phyloP scores from a whole-genome alignment of 2,329 filamentous ascomycete genomes.

The Canariomyces notabilis region DNA sequence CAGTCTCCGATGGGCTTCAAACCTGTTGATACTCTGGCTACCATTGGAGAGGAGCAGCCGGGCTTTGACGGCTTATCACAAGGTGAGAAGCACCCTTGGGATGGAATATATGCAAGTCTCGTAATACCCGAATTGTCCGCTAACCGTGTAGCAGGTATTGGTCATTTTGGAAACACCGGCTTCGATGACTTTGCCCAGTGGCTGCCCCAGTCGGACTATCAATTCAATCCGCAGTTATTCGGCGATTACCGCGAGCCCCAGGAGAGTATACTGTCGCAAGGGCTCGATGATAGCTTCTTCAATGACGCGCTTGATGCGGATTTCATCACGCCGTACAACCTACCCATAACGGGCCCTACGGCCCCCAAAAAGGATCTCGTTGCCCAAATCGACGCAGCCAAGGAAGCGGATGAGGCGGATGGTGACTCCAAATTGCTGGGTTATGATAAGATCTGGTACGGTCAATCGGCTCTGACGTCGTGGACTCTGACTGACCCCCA shows the following conservation, averaged over 20 bases:
- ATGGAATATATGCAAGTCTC: background rate
- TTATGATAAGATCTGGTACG: constrained; percentile 92
- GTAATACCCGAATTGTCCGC: background rate
- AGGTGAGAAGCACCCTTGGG: constrained; percentile 17
- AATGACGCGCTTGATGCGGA: constrained; percentile 78
- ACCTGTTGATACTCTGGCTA: constrained; percentile 56
- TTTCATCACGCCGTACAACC: constrained; percentile 76
- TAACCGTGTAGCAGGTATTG: constrained; percentile 28
- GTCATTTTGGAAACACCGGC: constrained; percentile 40
- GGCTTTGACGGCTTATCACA: constrained; percentile 46
- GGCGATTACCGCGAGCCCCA: constrained; percentile 89
- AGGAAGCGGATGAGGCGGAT: constrained; percentile 63
- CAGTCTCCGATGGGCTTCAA: constrained; percentile 66
- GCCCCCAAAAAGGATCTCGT: constrained; percentile 65
- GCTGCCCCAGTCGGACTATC: constrained; percentile 75
- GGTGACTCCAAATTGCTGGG: constrained; percentile 61
- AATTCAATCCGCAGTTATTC: constrained; percentile 89
- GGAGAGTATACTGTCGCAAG: constrained; percentile 66
- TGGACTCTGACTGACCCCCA: constrained; percentile 36
- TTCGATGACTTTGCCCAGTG: constrained; percentile 59
- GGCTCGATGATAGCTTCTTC: constrained; percentile 65
- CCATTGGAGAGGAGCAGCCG: constrained; percentile 62
- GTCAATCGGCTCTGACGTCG: constrained; percentile 16
- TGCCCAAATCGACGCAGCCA: constrained; percentile 69
- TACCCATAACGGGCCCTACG: constrained; percentile 39